Base-by-base conservation (phyloP, 202 grass and related monocot species). In the Bolboschoenoplectus hybrid region DNA sequence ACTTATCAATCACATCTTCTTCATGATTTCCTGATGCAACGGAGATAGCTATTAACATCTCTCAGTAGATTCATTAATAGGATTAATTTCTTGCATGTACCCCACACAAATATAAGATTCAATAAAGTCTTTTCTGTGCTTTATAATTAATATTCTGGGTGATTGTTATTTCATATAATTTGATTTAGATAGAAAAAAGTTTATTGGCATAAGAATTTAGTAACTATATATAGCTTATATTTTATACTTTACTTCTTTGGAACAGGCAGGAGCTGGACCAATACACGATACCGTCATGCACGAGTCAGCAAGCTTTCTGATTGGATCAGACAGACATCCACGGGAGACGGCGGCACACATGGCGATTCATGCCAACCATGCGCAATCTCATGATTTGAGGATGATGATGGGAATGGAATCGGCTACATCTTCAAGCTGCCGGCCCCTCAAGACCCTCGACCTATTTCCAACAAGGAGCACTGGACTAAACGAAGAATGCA, bases 391-490 rank as follows among this genome's bases (percentile, higher is more conserved):
- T 58, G 88, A 84, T 53, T 74, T 63, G 84, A 81, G 13, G 36
- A 81, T 20, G 71, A 43, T 40, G 62, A 73, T 86, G 52, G 84
- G 46, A 2, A 41, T 2, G 11, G 52, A 55, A 43, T 14, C 64
- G 1, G 36, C 32, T 3, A 5, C 34, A 46, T 38, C 85, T 13
- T 19, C 81, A 13, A 91, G 82, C 80, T 91, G 90, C 88, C 60
- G 86, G 82, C 96, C 91, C 63, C 91, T 91, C 17, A 94, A 91
- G 90, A 98, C 96, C 69, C 93, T 98, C 32, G 93, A 98, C 77
- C 91, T 98, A 50, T 98, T 98, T 88, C 95, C 96, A 16, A 90
- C 85, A 14, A 87, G 68, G 47, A 87, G 85, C 73, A 87, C 87
- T 53, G 89, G 89, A 39, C 74, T 93, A 75, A 94, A 92, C 83